Evolutionary conservation across 192 early-diverging fungal species (phyloP), one percentile per base, ranked within the genome.

Genomic region (Dissophora ornata): DNA sequence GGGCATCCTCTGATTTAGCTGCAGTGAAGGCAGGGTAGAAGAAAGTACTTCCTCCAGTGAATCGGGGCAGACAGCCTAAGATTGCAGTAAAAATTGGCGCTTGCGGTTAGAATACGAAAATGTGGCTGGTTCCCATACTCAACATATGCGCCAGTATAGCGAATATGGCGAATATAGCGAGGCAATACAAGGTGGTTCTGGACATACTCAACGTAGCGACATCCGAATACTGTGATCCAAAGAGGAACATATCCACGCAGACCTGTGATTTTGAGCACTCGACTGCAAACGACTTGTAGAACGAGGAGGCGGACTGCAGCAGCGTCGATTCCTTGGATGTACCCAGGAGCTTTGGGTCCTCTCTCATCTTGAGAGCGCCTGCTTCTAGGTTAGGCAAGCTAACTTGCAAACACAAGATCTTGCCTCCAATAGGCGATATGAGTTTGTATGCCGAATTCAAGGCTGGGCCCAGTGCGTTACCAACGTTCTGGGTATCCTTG

Each of bases 221-320:
- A 71, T 97, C 97, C 53, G 90, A 86, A 62, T 96, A 94, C 63
- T 94, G 88, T 9, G 82, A 81, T 42, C 92, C 93, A 79, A 98
- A 93, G 38, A 94, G 81, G 54, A 97, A 91, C 77, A 95, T 88
- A 70, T 98, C 97, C 10, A 96, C 87, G 25, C 89, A 87, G 16
- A 98, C 88, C 80, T 98, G 97, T 15, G 89, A 83, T 30, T 91
- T 89, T 24, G 95, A 96, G 82, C 93, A 96, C 46, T 96, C 92
- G 2, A 96, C 93, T 8, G 96, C 96, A 78, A 96, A 85, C 7
- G 81, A 82, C 82, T 97, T 98, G 87, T 98, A 98, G 80, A 95
- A 98, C 0, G 82, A 80, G 28, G 85, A 89, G n/a, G 93, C 88
- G 19, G 96, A 87, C 58, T 95, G 90, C 32, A 97, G 74, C 52